phyloP scores from a whole-genome alignment of 768 basidiomycete species.

The Pluteus cervinus region DNA sequence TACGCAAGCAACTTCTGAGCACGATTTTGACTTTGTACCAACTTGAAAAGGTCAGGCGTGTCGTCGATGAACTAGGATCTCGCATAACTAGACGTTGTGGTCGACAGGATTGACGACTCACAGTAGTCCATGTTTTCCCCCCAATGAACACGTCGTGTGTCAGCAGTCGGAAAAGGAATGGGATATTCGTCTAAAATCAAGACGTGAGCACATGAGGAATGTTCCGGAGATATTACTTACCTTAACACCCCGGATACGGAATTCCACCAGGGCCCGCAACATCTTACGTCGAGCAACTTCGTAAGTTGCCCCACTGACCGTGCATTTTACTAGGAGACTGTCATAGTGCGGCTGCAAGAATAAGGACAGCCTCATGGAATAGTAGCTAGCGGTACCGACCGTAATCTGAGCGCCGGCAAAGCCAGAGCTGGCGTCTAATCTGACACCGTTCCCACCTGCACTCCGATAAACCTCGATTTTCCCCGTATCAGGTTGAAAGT shows the following conservation, averaged over 20 bases:
- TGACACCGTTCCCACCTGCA: conserved; percentile 97
- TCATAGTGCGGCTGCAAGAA: conserved; percentile 87
- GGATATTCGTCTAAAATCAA: conserved; percentile 82
- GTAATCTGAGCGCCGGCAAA: conserved; percentile 99
- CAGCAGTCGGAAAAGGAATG: conserved; percentile 96
- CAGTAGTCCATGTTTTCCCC: conserved; percentile 97
- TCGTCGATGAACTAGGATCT: conserved; percentile 89
- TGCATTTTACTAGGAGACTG: conserved; percentile 93
- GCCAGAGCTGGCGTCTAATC: conserved; percentile 93
- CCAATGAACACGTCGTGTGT: conserved; percentile 95
- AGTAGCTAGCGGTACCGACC: conserved; percentile 28
- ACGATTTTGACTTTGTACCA: conserved; percentile 96
- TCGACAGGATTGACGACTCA: conserved; percentile 7
- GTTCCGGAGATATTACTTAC: conserved; percentile 26
- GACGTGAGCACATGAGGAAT: not conserved
- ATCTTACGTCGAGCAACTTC: conserved; percentile 99
- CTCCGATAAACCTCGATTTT: conserved; percentile 99
- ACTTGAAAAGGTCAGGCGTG: conserved; percentile 98
- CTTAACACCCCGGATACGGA: conserved; percentile 99
- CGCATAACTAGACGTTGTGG: too few relatives aligned
- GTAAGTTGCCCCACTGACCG: conserved; percentile 94
- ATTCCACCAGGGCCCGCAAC: conserved; percentile 98
- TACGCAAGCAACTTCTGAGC: conserved; percentile 96
- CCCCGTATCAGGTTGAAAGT: conserved; percentile 97
- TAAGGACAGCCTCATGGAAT: conserved; percentile 1